Evolutionary conservation across 2,329 filamentous ascomycete genomes (phyloP).

Genomic region (Alternaria gansuensis): DNA sequence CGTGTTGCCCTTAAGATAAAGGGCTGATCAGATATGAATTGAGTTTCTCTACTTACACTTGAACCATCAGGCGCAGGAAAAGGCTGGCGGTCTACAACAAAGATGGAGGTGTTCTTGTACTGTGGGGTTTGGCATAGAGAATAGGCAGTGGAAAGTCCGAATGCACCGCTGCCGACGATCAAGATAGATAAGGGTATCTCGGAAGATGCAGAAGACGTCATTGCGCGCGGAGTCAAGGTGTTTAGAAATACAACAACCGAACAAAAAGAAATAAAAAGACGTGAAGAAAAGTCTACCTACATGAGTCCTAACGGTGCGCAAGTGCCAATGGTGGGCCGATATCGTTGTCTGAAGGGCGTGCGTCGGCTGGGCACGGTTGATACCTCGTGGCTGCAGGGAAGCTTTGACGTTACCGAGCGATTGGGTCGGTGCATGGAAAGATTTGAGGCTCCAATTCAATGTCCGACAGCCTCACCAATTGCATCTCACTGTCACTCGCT

Average conservation of each 20-base stretch:
- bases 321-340: constrained; percentile 37
- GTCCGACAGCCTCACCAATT: constrained; percentile 28
- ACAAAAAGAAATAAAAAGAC: constrained; percentile 1
- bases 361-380: constrained; percentile 40
- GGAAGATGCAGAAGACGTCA: constrained; percentile 31
- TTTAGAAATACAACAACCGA: constrained; percentile 7
- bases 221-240: constrained; percentile 17
- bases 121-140: constrained; percentile 70
- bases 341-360: constrained; percentile 34
- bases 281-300: constrained; percentile 19
- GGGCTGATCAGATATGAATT: background rate
- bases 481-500: constrained; percentile 24
- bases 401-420: constrained; percentile 27
- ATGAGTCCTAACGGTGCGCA: constrained; percentile 15
- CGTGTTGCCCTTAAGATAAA: background rate
- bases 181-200: constrained; percentile 56
- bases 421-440: constrained; percentile 30
- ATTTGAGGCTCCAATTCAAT: constrained; percentile 21
- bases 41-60: constrained; percentile 52
- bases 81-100: constrained; percentile 65
- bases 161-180: constrained; percentile 63
- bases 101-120: constrained; percentile 63
- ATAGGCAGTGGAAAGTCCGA: constrained; percentile 72
- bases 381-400: constrained; percentile 25
- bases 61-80: constrained; percentile 68